These are phyloP conservation scores for Cyclocybe aegerita DNA, from an alignment of 768 basidiomycete genomes.

Conservation along the genomic window DNA sequence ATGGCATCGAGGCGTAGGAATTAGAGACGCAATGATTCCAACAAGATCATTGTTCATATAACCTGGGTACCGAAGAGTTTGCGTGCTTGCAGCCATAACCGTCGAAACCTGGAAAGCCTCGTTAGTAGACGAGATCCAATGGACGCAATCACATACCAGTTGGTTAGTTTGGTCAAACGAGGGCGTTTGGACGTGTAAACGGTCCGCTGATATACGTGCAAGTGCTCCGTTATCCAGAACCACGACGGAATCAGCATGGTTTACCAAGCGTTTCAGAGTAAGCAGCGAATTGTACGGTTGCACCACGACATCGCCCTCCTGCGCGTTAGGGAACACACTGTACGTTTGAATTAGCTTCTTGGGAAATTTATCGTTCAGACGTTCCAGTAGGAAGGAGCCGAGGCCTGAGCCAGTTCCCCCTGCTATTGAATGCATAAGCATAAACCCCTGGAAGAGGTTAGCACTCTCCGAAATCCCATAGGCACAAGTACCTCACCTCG, in stretches of 20 bases:
- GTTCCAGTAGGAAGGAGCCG: slow-evolving; percentile 96
- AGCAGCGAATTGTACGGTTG: slow-evolving; percentile 97
- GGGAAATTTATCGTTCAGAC: slow-evolving; percentile 95
- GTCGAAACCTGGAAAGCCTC: slow-evolving; percentile 73
- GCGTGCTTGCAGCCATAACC: slow-evolving; percentile 96
- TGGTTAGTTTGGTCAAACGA: slow-evolving; percentile 93
- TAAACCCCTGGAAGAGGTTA: slow-evolving; percentile 76
- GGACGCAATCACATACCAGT: slow-evolving; percentile 47
- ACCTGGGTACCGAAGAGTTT: slow-evolving; percentile 94
- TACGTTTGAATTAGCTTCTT: slow-evolving; percentile 99
- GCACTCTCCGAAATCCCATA: background rate
- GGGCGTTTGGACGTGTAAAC: slow-evolving; percentile 83
- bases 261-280: slow-evolving; percentile 89
- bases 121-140: background rate
- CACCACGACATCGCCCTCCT: slow-evolving; percentile 95
- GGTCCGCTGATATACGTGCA: slow-evolving; percentile 88
- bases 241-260: slow-evolving; percentile 96
- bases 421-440: slow-evolving; percentile 98
- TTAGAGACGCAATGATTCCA: slow-evolving; percentile 93
- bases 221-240: slow-evolving; percentile 97
- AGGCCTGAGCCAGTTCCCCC: slow-evolving; percentile 98
- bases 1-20: slow-evolving; percentile 96
- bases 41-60: slow-evolving; percentile 99
- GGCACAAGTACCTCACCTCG: slow-evolving; percentile 56
- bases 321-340: slow-evolving; percentile 94